Conservation (phyloP, 2,329 filamentous ascomycete species). For the Hypomyces perniciosus region DNA sequence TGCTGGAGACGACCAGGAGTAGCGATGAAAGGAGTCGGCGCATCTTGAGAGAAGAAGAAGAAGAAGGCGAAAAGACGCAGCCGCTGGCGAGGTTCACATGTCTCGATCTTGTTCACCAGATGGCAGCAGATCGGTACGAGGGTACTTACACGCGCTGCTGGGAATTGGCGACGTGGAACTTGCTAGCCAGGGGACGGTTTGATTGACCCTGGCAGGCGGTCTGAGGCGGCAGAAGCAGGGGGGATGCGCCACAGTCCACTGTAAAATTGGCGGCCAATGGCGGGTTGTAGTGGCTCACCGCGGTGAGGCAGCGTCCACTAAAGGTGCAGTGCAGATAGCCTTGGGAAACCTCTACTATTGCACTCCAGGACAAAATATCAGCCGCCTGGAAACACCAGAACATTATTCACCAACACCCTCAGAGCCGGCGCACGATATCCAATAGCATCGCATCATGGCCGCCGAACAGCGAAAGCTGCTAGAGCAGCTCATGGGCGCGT, state of each 20-base stretch:
- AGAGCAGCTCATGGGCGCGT: slow-evolving; percentile 87
- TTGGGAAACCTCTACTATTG: background rate
- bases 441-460: slow-evolving; percentile 56
- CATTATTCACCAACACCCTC: background rate
- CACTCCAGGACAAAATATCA: too few species aligned
- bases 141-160: background rate
- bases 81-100: slow-evolving; percentile 19
- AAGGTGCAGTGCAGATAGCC: background rate
- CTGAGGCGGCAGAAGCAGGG: slow-evolving; percentile 17
- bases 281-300: background rate
- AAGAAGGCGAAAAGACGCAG: slow-evolving; percentile 10
- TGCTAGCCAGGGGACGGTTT: slow-evolving; percentile 5
- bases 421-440: background rate
- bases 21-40: slow-evolving; percentile 25
- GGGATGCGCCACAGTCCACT: background rate
- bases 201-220: slow-evolving; percentile 18
- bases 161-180: slow-evolving; percentile 21
- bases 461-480: slow-evolving; percentile 98
- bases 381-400: background rate
- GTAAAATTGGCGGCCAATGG: background rate
- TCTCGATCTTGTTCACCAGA: slow-evolving; percentile 12
- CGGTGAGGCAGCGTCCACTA: background rate
- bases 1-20: slow-evolving; percentile 26
- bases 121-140: slow-evolving; percentile 6
- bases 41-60: slow-evolving; percentile 22